Conservation (phyloP, 2,329 filamentous ascomycete genomes). For the Colletotrichum sublineola region DNA sequence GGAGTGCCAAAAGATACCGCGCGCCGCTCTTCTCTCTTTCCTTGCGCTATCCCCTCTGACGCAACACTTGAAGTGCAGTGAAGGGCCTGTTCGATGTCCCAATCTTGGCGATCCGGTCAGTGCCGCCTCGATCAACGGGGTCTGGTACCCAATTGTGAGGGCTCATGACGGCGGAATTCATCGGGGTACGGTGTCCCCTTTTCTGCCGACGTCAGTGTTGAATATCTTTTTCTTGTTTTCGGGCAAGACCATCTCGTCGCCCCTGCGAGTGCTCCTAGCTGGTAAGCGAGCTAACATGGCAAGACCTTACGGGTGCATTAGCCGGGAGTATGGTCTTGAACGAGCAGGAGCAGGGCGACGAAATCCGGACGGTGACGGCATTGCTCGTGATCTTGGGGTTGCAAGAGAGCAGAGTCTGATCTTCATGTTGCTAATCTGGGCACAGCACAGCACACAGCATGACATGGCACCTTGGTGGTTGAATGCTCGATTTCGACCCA, state of each 20-base stretch:
- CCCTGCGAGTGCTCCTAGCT: slow-evolving; percentile 1
- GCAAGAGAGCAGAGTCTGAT: slow-evolving; percentile 2
- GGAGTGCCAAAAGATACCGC: too few species aligned
- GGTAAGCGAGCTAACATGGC: slow-evolving; percentile 21
- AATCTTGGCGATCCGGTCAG: slow-evolving; percentile 36
- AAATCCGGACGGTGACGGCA: slow-evolving; percentile 13
- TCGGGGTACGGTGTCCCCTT: slow-evolving; percentile 25
- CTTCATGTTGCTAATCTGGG: slow-evolving; percentile 18
- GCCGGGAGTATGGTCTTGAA: slow-evolving; percentile 19
- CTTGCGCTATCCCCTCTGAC: too few species aligned
- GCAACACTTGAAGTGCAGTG: not conserved
- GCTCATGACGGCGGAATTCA: slow-evolving; percentile 5
- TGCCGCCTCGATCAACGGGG: slow-evolving; percentile 37
- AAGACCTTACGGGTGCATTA: slow-evolving; percentile 18
- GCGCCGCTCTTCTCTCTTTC: too few species aligned
- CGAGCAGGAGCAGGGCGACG: slow-evolving; percentile 29
- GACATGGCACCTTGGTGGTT: not conserved
- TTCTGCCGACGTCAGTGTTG: slow-evolving; percentile 14
- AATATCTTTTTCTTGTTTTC: slow-evolving; percentile 23
- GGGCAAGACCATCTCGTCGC: not conserved
- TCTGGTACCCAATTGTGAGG: slow-evolving; percentile 27
- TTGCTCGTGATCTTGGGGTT: slow-evolving; percentile 18
- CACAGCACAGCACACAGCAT: not conserved
- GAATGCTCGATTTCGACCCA: slow-evolving; percentile 23
- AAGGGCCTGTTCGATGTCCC: slow-evolving; percentile 29